A percentile compares a stretch with the other conserved stretches of the same genome.
phyloP scores from a whole-genome alignment of 441 rosid genomes.

The Eutrema salsugineum region DNA sequence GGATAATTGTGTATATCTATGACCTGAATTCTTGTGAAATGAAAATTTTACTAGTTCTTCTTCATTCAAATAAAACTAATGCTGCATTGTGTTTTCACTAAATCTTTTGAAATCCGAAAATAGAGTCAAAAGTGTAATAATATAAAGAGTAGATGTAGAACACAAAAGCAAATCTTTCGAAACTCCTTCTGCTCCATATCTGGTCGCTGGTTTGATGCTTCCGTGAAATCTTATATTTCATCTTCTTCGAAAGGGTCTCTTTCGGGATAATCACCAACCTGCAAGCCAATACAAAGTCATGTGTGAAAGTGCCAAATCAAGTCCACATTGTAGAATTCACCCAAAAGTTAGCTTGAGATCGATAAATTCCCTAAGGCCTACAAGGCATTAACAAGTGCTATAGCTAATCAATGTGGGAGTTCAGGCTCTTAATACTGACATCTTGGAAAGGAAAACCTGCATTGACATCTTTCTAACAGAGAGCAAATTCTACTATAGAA shows the following conservation, averaged over 20 bases:
- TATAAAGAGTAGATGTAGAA: not conserved
- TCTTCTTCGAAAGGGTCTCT: slow-evolving; percentile 63
- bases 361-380: not conserved
- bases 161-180: not conserved
- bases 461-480: not conserved
- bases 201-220: not conserved
- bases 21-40: slow-evolving; percentile 2
- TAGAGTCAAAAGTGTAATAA: not conserved
- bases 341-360: not conserved
- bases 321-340: not conserved
- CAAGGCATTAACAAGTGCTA: not conserved
- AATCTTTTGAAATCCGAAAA: slow-evolving; percentile 5
- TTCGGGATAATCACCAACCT: slow-evolving; percentile 73
- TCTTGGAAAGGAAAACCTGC: not conserved
- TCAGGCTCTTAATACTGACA: not conserved
- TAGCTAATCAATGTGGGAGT: not conserved
- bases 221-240: slow-evolving; percentile 42
- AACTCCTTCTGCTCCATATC: not conserved
- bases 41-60: not conserved
- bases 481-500: not conserved
- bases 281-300: slow-evolving; percentile 20
- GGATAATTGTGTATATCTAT: slow-evolving; percentile 26
- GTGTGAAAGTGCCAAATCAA: not conserved
- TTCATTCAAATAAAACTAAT: slow-evolving; percentile 2
- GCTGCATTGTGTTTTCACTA: slow-evolving; percentile 8